Conservation (phyloP, 2,329 filamentous ascomycete species). For the Colletotrichum zoysiae region DNA sequence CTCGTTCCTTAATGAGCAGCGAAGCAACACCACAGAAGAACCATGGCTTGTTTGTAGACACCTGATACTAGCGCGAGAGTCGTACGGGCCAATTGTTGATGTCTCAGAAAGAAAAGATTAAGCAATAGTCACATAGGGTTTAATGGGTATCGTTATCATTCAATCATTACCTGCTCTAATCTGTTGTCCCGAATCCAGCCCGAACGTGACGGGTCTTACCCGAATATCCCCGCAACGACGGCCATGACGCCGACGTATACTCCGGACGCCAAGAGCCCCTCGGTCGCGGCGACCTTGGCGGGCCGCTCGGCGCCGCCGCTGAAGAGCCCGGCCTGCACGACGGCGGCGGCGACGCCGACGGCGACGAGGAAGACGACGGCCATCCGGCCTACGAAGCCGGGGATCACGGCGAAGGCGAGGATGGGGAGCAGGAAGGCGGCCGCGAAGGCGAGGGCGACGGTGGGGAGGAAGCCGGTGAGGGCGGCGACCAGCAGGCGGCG, state of each 20-base stretch:
- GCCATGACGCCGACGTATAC: constrained; percentile 55
- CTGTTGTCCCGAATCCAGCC: background rate
- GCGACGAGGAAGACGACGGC: constrained; percentile 67
- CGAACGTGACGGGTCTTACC: background rate
- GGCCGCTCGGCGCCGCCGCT: constrained; percentile 43
- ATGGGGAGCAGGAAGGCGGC: constrained; percentile 68
- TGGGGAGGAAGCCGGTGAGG: constrained; percentile 40
- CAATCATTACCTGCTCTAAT: background rate
- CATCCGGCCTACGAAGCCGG: constrained; percentile 68
- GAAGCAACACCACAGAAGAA: background rate
- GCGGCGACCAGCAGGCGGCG: background rate
- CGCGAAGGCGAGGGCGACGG: constrained; percentile 60
- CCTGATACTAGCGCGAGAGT: background rate
- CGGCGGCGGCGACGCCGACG: constrained; percentile 54
- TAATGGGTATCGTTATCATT: constrained; percentile 10
- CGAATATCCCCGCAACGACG: constrained; percentile 48
- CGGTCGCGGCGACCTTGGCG: constrained; percentile 30
- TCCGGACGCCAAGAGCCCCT: constrained; percentile 47
- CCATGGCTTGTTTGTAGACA: background rate
- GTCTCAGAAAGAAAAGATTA: background rate
- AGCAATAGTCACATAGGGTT: background rate
- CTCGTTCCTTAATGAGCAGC: background rate
- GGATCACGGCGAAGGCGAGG: constrained; percentile 69
- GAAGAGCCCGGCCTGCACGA: constrained; percentile 49
- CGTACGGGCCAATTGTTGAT: background rate